Base-by-base conservation (phyloP, 306 rosid genomes). In the Sophora flavescens region DNA sequence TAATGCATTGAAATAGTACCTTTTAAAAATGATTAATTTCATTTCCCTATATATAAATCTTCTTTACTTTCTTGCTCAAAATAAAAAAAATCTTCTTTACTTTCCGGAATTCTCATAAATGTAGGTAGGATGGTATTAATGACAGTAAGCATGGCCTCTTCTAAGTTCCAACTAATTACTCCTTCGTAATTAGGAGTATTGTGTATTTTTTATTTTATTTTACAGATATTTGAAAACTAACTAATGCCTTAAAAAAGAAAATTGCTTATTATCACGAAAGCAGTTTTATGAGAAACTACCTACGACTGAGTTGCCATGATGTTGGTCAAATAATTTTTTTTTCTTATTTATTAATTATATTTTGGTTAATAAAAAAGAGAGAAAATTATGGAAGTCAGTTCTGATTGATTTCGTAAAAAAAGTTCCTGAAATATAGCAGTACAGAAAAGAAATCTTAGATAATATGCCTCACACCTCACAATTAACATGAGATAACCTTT, bases 321-420 rank as follows among this genome's bases (percentile, higher is more conserved):
- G 74, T 8, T 57, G 42, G 68, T 54, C 74, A 77, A 77, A 77
- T 42, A 44, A 17, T 51, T 68, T 68, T 16, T 66, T 15, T n/a
- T 42, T 36, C 15, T 1, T 6, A 39, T 50, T 0, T 6, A 1
- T 41, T 11, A 6, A 15, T 39, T 72, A 41, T 14, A 22, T 2
- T 63, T 44, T 60, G 8, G 10, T 8, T 41, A 30, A 30, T 30
- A 30, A 30, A 2, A 28, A 30, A 30, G 56, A 26, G 26, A 59
- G n/a, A 14, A 57, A 59, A 56, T 18, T 9, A 22, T 22, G 28
- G 22, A 8, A 63, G 51, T 38, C 26, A 63, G 42, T n/a, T 68
- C 8, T 50, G 74, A 35, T 32, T 50, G 60, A 75, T 50, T 63
- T 35, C 15, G 15, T 16, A 18, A 26, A 51, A 47, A 51, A 48